phyloP scores from a whole-genome alignment of 441 rosid genomes.

The Erodium texanum region DNA sequence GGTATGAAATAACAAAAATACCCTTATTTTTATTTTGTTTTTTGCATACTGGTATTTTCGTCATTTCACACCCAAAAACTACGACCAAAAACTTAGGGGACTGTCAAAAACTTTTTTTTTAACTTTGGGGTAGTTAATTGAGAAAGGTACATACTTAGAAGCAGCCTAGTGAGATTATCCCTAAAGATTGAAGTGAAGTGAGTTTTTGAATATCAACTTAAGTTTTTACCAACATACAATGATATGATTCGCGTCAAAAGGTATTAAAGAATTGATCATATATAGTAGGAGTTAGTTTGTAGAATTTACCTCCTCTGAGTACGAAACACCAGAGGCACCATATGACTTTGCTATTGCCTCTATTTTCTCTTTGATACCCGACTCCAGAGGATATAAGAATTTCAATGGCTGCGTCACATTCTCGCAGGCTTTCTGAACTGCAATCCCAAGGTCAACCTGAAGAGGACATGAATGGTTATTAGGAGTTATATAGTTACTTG shows the following conservation, averaged over 20 bases:
- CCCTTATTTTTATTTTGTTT: no score
- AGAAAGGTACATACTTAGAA: no score
- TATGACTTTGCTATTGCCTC: slow-evolving; percentile 89
- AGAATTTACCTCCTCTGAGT: slow-evolving; percentile 69
- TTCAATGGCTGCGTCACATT: slow-evolving; percentile 51
- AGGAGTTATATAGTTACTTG: no score
- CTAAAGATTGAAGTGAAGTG: no score
- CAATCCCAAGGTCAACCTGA: slow-evolving; percentile 91
- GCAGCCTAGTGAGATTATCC: no score
- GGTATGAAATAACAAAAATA: no score
- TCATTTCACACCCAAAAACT: no score
- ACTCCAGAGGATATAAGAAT: slow-evolving; percentile 59
- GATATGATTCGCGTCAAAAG: not conserved
- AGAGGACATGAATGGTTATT: no score
- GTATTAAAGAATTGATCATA: not conserved
- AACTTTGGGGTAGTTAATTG: no score
- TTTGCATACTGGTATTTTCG: no score
- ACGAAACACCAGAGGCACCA: slow-evolving; percentile 86
- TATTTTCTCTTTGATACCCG: slow-evolving; percentile 52
- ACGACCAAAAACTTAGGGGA: no score
- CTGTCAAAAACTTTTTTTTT: no score
- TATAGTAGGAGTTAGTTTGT: not conserved
- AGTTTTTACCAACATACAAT: not conserved
- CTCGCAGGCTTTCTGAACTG: slow-evolving; percentile 83
- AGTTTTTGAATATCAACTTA: not conserved